These are phyloP conservation scores for Teratosphaeria viscida DNA, from an alignment of 2,329 filamentous ascomycete genomes.

Conservation along the genomic window DNA sequence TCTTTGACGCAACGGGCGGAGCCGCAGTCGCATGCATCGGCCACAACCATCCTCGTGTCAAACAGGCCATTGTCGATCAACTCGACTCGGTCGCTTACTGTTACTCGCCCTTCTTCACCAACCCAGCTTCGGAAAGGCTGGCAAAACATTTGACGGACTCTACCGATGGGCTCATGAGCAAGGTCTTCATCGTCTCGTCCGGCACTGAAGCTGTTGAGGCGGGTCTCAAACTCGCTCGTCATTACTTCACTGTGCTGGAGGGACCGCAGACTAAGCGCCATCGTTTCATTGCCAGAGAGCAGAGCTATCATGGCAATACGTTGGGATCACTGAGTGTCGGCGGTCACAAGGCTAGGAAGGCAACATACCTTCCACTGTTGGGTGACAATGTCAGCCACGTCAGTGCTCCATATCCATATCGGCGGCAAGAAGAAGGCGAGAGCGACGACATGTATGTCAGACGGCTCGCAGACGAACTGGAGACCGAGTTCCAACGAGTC, in stretches of 20 bases:
- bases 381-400: conserved; percentile 22
- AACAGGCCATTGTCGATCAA: conserved; percentile 47
- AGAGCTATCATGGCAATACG: conserved; percentile 43
- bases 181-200: conserved; percentile 8
- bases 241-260: conserved; percentile 35
- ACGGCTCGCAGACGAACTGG: conserved; percentile 35
- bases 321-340: conserved; percentile 37
- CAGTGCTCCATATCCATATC: conserved; percentile 26
- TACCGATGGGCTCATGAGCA: conserved; percentile 14
- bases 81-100: conserved; percentile 47
- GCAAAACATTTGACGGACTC: conserved; percentile 36
- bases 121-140: conserved; percentile 41
- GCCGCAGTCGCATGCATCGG: conserved; percentile 10
- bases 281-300: conserved; percentile 35
- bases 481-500: conserved; percentile 37
- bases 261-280: conserved; percentile 27
- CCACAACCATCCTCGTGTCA: conserved; percentile 29
- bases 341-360: conserved; percentile 24
- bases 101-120: conserved; percentile 46
- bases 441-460: conserved; percentile 31
- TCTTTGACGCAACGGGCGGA: conserved; percentile 10
- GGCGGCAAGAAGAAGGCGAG: conserved; percentile 18
- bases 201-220: conserved; percentile 37
- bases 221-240: conserved; percentile 38
- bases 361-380: conserved; percentile 26